phyloP scores from a whole-genome alignment of 805 yeast genomes.

The Ogataea glucozyma region DNA sequence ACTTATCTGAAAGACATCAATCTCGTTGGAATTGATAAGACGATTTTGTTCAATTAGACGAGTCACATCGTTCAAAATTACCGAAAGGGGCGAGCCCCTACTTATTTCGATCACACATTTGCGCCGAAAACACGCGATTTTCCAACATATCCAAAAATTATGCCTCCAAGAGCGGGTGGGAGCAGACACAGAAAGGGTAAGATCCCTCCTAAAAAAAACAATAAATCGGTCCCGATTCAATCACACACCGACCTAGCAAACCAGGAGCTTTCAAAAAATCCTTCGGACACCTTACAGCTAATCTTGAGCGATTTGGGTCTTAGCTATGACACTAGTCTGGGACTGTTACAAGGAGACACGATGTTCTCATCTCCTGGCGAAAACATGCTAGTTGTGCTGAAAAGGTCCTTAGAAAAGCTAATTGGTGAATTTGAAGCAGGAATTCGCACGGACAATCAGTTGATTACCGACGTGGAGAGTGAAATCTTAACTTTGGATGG shows the following conservation, averaged over 20 bases:
- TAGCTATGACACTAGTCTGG: conserved; percentile 58
- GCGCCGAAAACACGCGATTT: neutral
- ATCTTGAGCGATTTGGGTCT: conserved; percentile 54
- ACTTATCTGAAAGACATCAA: neutral
- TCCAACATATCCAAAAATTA: conserved; percentile 4
- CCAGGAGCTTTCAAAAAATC: conserved; percentile 23
- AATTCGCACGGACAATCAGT: conserved; percentile 28
- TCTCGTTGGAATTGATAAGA: neutral
- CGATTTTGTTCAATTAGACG: too few relatives aligned
- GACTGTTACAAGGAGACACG: conserved; percentile 60
- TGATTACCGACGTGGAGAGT: conserved; percentile 25
- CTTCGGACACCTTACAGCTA: conserved; percentile 47
- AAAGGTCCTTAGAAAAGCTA: conserved; percentile 42
- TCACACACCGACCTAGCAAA: neutral
- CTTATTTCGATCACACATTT: neutral
- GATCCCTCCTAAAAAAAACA: conserved; percentile 25
- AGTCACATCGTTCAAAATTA: too few relatives aligned
- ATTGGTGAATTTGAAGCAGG: conserved; percentile 39
- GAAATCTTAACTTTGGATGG: conserved; percentile 13
- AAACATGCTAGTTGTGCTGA: conserved; percentile 21
- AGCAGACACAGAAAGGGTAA: conserved; percentile 28
- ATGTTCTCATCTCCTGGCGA: conserved; percentile 36
- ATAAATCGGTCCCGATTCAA: conserved; percentile 11
- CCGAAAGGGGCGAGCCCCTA: conserved; percentile 1
- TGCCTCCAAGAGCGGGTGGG: conserved; percentile 29